Evolutionary conservation across 148 eudicot genomes (phyloP).

Genomic region (Spergularia marina): DNA sequence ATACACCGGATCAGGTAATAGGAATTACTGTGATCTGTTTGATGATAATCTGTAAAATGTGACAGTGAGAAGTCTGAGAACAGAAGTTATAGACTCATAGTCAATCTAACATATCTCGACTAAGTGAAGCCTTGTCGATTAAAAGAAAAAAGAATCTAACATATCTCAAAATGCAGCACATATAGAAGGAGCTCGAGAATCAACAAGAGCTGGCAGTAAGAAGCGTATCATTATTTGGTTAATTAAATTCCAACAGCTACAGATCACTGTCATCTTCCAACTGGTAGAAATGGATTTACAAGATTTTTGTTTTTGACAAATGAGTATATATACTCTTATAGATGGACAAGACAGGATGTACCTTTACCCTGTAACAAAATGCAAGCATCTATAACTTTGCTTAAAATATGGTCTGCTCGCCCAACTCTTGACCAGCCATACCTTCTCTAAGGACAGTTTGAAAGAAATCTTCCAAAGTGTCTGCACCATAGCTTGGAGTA

Average conservation of each 20-base stretch:
- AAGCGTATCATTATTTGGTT: background rate
- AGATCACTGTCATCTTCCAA: background rate
- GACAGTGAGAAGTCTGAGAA: too few relatives aligned
- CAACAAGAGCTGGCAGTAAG: slow-evolving; percentile 3
- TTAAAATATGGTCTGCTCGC: slow-evolving; percentile 75
- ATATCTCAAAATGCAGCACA: too few relatives aligned
- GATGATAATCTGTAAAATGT: too few relatives aligned
- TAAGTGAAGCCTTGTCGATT: too few relatives aligned
- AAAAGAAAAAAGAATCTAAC: too few relatives aligned
- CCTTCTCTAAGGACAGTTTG: slow-evolving; percentile 73
- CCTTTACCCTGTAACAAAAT: slow-evolving; percentile 20
- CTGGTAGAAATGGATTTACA: slow-evolving; percentile 6
- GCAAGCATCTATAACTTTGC: background rate
- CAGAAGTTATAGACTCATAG: too few relatives aligned
- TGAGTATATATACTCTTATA: slow-evolving; percentile 10
- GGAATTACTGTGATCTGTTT: too few relatives aligned
- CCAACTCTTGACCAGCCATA: slow-evolving; percentile 91
- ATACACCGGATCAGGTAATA: too few relatives aligned
- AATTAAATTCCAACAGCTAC: background rate
- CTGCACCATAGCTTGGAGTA: slow-evolving; percentile 89
- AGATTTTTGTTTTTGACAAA: background rate
- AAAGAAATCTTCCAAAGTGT: slow-evolving; percentile 88
- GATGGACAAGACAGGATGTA: slow-evolving; percentile 15
- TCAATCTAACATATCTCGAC: too few relatives aligned
- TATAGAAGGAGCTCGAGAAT: background rate